Evolutionary conservation across 129 eudicot species (phyloP).

Genomic region (Solidago caesia): DNA sequence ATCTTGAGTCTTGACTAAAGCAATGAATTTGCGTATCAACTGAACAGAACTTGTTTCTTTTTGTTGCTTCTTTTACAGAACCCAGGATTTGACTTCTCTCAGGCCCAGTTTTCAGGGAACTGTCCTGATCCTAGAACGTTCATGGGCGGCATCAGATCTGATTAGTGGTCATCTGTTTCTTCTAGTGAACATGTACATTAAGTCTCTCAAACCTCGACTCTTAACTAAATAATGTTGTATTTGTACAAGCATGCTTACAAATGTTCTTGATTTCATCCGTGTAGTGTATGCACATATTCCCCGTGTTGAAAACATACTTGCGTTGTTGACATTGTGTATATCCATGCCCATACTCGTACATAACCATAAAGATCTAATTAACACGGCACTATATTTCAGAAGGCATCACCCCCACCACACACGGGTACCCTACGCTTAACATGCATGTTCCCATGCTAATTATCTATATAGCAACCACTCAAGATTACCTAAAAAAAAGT

Average conservation of each 20-base stretch:
- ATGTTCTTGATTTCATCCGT: conserved; percentile 3
- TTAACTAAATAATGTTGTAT: conserved; percentile 26
- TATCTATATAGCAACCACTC: conserved; percentile 20
- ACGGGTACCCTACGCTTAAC: background rate
- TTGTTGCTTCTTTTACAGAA: conserved; percentile 53
- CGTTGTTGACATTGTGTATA: conserved; percentile 6
- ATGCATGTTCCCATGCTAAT: conserved; percentile 27
- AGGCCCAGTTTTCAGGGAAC: conserved; percentile 83
- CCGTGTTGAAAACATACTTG: too few species aligned
- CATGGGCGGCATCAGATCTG: conserved; percentile 85
- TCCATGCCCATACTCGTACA: background rate
- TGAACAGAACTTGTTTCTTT: background rate
- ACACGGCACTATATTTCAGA: background rate
- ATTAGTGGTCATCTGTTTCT: conserved; percentile 26
- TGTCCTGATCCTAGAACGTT: conserved; percentile 97
- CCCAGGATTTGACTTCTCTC: conserved; percentile 95
- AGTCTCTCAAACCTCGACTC: conserved; percentile 13
- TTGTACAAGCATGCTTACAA: conserved; percentile 17
- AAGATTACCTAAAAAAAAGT: conserved; percentile 24
- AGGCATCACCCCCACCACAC: background rate
- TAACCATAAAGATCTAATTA: background rate
- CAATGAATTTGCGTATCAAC: background rate
- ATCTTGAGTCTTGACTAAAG: background rate
- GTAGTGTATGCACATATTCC: conserved; percentile 17
- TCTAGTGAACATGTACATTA: conserved; percentile 32